Conservation (phyloP, 2,329 filamentous ascomycete species). For the Emericellopsis cladophorae region DNA sequence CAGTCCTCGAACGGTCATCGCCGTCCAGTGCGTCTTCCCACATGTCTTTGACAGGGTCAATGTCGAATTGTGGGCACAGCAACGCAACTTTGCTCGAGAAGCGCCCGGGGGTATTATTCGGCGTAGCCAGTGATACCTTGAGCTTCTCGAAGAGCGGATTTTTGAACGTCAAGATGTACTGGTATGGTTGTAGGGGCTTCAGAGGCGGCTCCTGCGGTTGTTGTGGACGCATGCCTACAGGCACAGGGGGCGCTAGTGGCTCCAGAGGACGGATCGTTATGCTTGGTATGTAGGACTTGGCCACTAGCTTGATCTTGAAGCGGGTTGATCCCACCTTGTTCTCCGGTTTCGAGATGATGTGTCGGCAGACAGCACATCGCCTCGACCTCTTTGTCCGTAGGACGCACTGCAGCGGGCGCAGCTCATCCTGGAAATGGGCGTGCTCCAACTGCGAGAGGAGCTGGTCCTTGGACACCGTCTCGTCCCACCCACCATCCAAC, state of each 20-base stretch:
- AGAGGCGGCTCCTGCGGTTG: conserved; percentile 20
- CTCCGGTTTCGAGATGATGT: conserved; percentile 92
- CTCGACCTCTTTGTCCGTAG: conserved; percentile 89
- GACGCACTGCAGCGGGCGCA: conserved; percentile 71
- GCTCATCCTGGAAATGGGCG: conserved; percentile 54
- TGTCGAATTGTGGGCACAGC: conserved; percentile 85
- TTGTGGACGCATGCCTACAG: conserved; percentile 19
- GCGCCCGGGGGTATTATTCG: conserved; percentile 62
- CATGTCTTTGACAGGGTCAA: conserved; percentile 79
- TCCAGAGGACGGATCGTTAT: conserved; percentile 58
- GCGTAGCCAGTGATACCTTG: conserved; percentile 76
- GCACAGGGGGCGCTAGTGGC: conserved; percentile 17
- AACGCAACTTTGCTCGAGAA: conserved; percentile 77
- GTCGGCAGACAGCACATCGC: conserved; percentile 81
- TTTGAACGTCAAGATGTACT: conserved; percentile 80
- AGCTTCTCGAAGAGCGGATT: conserved; percentile 92
- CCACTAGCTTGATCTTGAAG: conserved; percentile 86
- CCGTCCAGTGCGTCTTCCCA: conserved; percentile 71
- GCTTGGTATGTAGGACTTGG: conserved; percentile 75
- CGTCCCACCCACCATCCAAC: conserved; percentile 47
- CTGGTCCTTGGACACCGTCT: conserved; percentile 40
- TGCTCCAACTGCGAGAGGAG: conserved; percentile 36
- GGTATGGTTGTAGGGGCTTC: conserved; percentile 49
- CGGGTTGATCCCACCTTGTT: conserved; percentile 78
- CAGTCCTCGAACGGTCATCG: conserved; percentile 15